phyloP scores from a whole-genome alignment of 495 filamentous ascomycete genomes.

The Aspergillus steynii region DNA sequence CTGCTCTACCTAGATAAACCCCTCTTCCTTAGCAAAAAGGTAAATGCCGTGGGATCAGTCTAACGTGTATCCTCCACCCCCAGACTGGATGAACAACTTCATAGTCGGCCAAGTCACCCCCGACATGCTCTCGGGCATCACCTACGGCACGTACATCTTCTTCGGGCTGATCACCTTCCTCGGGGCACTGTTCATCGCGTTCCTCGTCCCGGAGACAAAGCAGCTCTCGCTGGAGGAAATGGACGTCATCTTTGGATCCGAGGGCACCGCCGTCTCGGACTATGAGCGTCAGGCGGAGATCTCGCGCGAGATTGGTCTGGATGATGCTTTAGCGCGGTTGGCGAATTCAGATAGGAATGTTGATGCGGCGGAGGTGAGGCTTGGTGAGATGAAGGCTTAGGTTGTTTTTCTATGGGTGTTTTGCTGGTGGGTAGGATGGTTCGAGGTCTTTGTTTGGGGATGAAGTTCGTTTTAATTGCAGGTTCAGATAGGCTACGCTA shows the following conservation, averaged over 20 bases:
- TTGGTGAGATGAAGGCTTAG: neutral
- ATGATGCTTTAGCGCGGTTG: constrained; percentile 20
- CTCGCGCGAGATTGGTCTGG: constrained; percentile 66
- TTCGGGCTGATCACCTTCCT: constrained; percentile 66
- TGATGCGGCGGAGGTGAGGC: neutral
- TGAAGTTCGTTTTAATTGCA: too few relatives aligned
- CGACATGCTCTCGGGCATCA: constrained; percentile 63
- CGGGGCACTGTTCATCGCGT: constrained; percentile 53
- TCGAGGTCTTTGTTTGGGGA: too few relatives aligned
- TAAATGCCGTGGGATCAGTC: neutral
- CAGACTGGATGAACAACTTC: constrained; percentile 60
- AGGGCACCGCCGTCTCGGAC: constrained; percentile 63
- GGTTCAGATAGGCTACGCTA: too few relatives aligned
- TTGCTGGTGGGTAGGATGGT: too few relatives aligned
- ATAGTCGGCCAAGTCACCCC: constrained; percentile 73
- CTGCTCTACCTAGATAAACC: too few relatives aligned
- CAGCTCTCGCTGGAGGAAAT: constrained; percentile 47
- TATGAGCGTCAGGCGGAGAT: constrained; percentile 67
- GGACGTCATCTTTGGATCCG: constrained; percentile 71
- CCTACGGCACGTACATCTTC: constrained; percentile 72
- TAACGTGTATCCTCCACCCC: neutral
- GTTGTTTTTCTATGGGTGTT: neutral
- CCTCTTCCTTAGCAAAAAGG: too few relatives aligned
- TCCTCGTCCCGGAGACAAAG: constrained; percentile 60
- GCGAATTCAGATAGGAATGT: neutral